Conservation (phyloP, 257 asterid species). For the Solanum corneliomulleri region DNA sequence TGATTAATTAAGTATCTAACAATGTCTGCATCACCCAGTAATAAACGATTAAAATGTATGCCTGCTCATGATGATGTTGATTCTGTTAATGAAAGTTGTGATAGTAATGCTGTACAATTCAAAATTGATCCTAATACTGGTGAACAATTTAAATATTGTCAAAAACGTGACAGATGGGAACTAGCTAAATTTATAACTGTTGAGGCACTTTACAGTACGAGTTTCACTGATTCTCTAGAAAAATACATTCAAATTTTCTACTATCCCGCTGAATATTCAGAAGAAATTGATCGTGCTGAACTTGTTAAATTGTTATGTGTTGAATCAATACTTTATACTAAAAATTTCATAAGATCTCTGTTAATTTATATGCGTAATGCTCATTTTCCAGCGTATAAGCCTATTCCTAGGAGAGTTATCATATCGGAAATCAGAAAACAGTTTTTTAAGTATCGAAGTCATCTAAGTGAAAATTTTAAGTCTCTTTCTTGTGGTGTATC, state of each 20-base stretch:
- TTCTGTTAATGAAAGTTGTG: not conserved
- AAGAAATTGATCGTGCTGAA: not conserved
- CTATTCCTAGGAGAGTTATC: not conserved
- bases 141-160: not conserved
- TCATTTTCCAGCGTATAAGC: not conserved
- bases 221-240: not conserved
- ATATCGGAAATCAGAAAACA: not conserved
- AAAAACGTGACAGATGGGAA: not conserved
- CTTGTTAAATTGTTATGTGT: not conserved
- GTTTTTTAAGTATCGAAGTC: not conserved
- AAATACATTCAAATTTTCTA: not conserved
- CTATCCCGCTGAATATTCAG: not conserved
- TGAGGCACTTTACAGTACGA: not conserved
- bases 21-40: not conserved
- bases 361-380: not conserved
- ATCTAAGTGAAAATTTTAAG: not conserved
- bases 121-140: not conserved
- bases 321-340: not conserved
- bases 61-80: not conserved
- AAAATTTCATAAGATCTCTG: not conserved
- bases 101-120: not conserved
- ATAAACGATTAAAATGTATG: not conserved
- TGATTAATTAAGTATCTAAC: not conserved
- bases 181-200: not conserved
- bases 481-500: not conserved